These are phyloP conservation scores for Castanea sativa DNA, from an alignment of 306 rosid species.

Conservation along the genomic window DNA sequence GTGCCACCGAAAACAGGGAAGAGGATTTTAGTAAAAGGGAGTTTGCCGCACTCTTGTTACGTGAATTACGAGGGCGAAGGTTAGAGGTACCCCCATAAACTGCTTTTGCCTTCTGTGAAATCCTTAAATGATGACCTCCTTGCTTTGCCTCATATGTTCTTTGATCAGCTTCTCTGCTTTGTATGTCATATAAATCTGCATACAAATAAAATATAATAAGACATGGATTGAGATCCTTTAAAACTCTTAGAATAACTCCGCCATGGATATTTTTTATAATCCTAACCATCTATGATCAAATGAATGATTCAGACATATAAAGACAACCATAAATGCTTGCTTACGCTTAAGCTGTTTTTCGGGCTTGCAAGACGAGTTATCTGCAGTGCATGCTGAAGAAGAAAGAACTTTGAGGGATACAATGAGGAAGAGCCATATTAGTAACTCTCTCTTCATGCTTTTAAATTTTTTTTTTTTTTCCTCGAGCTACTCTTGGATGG, in stretches of 20 bases:
- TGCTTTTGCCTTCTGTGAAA: constrained; percentile 21
- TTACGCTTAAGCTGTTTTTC: constrained; percentile 32
- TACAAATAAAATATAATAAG: background rate
- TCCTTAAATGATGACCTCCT: constrained; percentile 8
- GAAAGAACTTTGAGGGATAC: constrained; percentile 29
- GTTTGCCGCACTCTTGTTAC: constrained; percentile 6
- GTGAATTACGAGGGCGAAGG: constrained; percentile 18
- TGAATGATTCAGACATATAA: too few species aligned
- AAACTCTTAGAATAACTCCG: too few species aligned
- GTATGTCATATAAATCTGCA: constrained; percentile 30
- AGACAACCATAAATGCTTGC: constrained; percentile 12
- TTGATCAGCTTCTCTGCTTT: constrained; percentile 19
- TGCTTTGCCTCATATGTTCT: constrained; percentile 25
- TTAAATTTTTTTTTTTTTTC: background rate
- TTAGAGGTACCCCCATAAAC: constrained; percentile 33
- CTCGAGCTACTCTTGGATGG: background rate
- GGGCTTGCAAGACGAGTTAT: constrained; percentile 14
- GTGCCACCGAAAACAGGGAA: constrained; percentile 22
- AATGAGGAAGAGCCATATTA: constrained; percentile 28
- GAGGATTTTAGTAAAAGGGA: constrained; percentile 20
- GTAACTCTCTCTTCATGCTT: constrained; percentile 18
- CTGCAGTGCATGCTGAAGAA: constrained; percentile 21
- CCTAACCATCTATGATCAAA: too few species aligned
- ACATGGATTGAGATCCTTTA: background rate
- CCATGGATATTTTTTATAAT: too few species aligned